A percentile compares a stretch with the other conserved stretches of the same genome.
phyloP scores from a whole-genome alignment of 331 rosid species.

The Acacia concinna region DNA sequence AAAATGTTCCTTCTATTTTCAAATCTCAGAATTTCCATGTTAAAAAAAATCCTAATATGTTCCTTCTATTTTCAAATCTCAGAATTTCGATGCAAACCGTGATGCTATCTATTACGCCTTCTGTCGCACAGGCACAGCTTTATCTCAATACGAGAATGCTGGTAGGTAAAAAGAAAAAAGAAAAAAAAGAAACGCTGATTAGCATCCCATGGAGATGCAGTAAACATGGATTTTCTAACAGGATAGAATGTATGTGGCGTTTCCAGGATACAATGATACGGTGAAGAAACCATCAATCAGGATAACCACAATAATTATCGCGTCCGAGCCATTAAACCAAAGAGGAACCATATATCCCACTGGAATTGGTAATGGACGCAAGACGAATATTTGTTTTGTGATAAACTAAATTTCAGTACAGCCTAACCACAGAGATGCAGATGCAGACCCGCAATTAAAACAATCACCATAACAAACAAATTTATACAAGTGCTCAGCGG shows the following conservation, averaged over 20 bases:
- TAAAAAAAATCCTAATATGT: too few species aligned
- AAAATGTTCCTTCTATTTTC: too few species aligned
- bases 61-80: too few species aligned
- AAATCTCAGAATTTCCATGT: too few species aligned
- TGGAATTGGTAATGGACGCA: constrained; percentile 88
- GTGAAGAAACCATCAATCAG: constrained; percentile 54
- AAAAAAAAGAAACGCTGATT: too few species aligned
- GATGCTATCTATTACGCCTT: too few species aligned
- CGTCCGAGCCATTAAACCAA: constrained; percentile 84
- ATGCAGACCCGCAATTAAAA: not conserved
- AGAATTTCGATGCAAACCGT: not conserved
- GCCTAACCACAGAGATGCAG: not conserved
- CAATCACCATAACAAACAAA: not conserved
- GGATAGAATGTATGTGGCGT: constrained; percentile 52
- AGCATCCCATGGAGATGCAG: not conserved
- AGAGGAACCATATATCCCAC: constrained; percentile 51
- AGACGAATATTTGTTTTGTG: fast-evolving
- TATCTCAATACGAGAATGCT: not conserved
- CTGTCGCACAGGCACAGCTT: not conserved
- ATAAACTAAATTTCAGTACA: not conserved
- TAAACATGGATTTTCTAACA: too few species aligned
- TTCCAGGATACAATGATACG: constrained; percentile 69
- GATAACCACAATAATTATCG: constrained; percentile 63
- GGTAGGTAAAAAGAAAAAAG: too few species aligned
- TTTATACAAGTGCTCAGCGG: constrained; percentile 69